Evolutionary conservation across 768 basidiomycete species (phyloP).

Genomic region (Butyriboletus loyo): DNA sequence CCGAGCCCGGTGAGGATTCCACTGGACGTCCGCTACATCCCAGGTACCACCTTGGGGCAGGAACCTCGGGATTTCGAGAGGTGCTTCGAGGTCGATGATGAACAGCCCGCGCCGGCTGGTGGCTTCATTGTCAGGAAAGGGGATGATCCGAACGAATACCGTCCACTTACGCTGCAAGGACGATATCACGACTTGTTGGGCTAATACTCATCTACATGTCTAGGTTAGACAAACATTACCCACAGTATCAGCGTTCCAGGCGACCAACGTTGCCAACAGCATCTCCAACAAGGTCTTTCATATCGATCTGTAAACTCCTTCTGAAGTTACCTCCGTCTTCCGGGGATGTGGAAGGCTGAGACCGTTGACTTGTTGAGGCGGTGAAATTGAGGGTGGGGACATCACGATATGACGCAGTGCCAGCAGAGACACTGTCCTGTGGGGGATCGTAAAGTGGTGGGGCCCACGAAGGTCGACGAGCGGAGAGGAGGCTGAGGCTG

Average conservation of each 20-base stretch:
- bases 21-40: constrained; percentile 92
- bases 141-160: not conserved
- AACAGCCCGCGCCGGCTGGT: constrained; percentile 81
- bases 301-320: constrained; percentile 67
- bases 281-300: constrained; percentile 76
- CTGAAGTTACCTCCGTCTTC: constrained; percentile 63
- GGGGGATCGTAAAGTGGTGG: constrained; percentile 27
- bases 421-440: constrained; percentile 21
- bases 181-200: constrained; percentile 83
- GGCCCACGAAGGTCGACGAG: constrained; percentile 34
- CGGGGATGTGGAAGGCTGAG: constrained; percentile 27
- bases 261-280: constrained; percentile 76
- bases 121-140: not conserved
- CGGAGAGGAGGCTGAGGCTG: constrained; percentile 31
- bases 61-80: constrained; percentile 84
- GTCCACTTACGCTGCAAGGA: constrained; percentile 74
- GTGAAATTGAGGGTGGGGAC: constrained; percentile 23
- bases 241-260: not conserved
- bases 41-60: constrained; percentile 95
- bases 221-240: constrained; percentile 4
- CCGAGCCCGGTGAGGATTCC: constrained; percentile 79
- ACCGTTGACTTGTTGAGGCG: constrained; percentile 6
- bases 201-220: constrained; percentile 82
- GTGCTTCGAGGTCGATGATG: constrained; percentile 90
- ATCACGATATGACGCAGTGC: constrained; percentile 30